Conservation (phyloP, 495 filamentous ascomycete species). For the Podospora didyma region DNA sequence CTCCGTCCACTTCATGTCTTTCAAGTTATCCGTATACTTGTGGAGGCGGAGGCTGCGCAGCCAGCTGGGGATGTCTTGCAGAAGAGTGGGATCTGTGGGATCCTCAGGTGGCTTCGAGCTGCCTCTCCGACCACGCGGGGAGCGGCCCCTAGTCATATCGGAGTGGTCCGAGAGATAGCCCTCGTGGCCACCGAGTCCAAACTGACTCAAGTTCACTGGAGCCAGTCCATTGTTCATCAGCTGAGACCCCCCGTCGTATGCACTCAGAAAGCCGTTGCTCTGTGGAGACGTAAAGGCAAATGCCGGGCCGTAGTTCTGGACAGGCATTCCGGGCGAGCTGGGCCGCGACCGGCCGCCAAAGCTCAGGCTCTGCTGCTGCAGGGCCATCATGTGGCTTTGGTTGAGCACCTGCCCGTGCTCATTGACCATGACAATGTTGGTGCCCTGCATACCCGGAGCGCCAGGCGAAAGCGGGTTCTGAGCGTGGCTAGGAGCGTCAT, state of each 20-base stretch:
- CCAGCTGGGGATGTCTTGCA: constrained; percentile 96
- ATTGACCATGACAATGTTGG: constrained; percentile 74
- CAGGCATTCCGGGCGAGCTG: constrained; percentile 82
- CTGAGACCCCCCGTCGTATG: constrained; percentile 72
- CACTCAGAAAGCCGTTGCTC: constrained; percentile 90
- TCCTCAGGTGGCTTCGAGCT: constrained; percentile 98
- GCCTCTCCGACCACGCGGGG: constrained; percentile 86
- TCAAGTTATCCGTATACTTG: constrained; percentile 98
- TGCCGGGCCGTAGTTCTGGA: constrained; percentile 63
- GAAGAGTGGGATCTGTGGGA: constrained; percentile 82
- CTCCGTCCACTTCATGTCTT: constrained; percentile 96
- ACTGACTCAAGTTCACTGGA: constrained; percentile 69
- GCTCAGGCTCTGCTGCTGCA: constrained; percentile 65
- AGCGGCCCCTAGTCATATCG: constrained; percentile 82
- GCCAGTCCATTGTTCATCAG: constrained; percentile 72
- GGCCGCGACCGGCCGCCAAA: constrained; percentile 85
- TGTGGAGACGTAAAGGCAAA: constrained; percentile 85
- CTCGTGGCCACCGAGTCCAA: constrained; percentile 63
- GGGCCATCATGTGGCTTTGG: constrained; percentile 77
- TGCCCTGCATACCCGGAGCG: constrained; percentile 52
- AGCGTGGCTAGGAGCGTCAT: constrained; percentile 62
- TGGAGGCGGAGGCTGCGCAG: constrained; percentile 90
- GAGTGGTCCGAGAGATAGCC: constrained; percentile 95
- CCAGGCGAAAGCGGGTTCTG: constrained; percentile 43
- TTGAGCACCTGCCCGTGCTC: constrained; percentile 84